phyloP scores from a whole-genome alignment of 2,329 filamentous ascomycete genomes.

The Elsinoe necatrix region DNA sequence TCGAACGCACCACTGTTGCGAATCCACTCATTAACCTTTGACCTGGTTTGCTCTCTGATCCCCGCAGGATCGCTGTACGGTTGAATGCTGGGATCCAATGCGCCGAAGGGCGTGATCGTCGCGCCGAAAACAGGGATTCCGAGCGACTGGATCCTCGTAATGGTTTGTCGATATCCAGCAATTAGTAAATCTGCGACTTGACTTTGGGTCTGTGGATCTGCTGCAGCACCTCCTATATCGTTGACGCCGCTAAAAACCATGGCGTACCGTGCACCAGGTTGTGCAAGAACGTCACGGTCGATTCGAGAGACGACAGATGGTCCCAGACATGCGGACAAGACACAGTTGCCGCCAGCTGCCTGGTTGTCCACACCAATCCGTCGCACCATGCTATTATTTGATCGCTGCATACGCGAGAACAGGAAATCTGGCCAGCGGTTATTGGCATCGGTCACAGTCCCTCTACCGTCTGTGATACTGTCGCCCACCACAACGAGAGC shows the following conservation, averaged over 20 bases:
- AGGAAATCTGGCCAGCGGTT: conserved; percentile 55
- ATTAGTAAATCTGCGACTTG: conserved; percentile 45
- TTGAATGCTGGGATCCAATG: conserved; percentile 37
- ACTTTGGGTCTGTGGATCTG: conserved; percentile 38
- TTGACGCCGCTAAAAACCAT: conserved; percentile 63
- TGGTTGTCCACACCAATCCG: conserved; percentile 54
- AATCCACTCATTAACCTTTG: conserved; percentile 55
- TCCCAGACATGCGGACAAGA: conserved; percentile 54
- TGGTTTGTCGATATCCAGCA: conserved; percentile 52
- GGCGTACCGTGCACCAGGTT: conserved; percentile 50
- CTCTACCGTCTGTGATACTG: conserved; percentile 57
- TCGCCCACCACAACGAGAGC: conserved; percentile 53
- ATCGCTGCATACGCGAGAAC: conserved; percentile 41
- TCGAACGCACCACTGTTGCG: conserved; percentile 49
- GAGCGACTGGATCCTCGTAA: conserved; percentile 44
- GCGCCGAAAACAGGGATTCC: conserved; percentile 53
- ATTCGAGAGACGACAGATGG: conserved; percentile 53
- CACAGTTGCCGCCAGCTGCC: conserved; percentile 60
- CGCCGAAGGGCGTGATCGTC: conserved; percentile 58
- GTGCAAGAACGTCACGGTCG: conserved; percentile 55
- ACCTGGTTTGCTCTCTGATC: conserved; percentile 47
- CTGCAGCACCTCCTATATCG: conserved; percentile 51
- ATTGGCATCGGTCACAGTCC: conserved; percentile 51
- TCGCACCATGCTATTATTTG: conserved; percentile 28
- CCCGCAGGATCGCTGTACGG: conserved; percentile 45